Evolutionary conservation across 192 early-diverging fungal genomes (phyloP), one percentile per base, ranked within the genome.

Genomic region (Umbelopsis vinacea): DNA sequence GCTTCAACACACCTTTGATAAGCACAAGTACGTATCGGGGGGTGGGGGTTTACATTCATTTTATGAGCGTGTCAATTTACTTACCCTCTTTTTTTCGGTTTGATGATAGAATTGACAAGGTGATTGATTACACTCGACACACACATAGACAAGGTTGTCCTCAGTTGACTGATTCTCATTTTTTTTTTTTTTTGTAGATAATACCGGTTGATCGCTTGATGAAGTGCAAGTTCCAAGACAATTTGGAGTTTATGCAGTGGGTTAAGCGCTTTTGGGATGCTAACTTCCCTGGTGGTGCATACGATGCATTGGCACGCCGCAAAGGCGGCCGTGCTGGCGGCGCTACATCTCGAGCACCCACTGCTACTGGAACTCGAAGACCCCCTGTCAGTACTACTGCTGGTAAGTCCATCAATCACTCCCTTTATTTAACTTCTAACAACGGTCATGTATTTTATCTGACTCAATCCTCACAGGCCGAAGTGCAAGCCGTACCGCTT

Each of bases 161-260:
- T 43, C 40, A 43, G 11, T 4, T 1, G 12, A 17, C 67, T 67
- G 35, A 40, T n/a, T 67, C n/a, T n/a, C n/a, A 48, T 53, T 45
- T 7, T 35, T 71, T 53, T 68, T 24, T 71, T 57, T 6, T 38
- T 17, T n/a, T n/a, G n/a, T 75, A 93, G 90, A 84, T 84, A 29
- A 91, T 99, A 54, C 94, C 95, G 45, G 94, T 96, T 12, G 91
- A 97, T 37, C 84, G 92, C 12, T 84, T 99, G 63, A 87, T 94
- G 78, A 99, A 97, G 80, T 95, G 95, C 84, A 95, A 93, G 68
- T 96, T 99, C 77, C 96, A 98, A 87, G 97, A 99, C 83, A 99
- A 99, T 79, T 88, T 99, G 67, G 96, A 98, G 87, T 97, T 99
- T 76, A 77, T 98, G 77, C 97, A 99, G 75, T 99, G 96, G 94